Percentiles rank a stretch among this genome's conserved stretches.
Evolutionary conservation across 306 rosid genomes (phyloP).

Genomic region (Pterocarpus macrocarpus): DNA sequence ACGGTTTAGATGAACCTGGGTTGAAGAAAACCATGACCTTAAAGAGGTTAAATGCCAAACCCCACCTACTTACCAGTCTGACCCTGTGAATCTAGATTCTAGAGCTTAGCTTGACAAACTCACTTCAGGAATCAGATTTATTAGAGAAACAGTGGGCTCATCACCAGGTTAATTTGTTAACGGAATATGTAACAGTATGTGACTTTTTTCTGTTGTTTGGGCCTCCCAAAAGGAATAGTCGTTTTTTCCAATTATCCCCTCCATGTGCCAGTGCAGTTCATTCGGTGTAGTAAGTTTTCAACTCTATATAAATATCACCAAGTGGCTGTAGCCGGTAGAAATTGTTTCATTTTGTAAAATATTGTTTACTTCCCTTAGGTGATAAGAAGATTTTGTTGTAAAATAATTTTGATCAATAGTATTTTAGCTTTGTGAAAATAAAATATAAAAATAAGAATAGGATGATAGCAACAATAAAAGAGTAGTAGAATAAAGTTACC

Average conservation of each 20-base stretch:
- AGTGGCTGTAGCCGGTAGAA: no score
- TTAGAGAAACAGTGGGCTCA: slow-evolving; percentile 40
- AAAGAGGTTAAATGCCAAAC: slow-evolving; percentile 30
- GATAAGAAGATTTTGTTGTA: no score
- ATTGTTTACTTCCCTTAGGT: no score
- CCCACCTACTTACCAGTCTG: slow-evolving; percentile 16
- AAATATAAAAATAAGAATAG: no score
- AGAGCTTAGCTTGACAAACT: background rate
- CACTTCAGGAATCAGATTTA: background rate
- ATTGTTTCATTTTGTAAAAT: no score
- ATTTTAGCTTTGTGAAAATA: no score
- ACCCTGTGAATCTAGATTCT: slow-evolving; percentile 4
- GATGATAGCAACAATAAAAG: no score
- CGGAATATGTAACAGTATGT: background rate
- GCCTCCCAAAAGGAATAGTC: slow-evolving; percentile 30
- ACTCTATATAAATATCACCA: background rate
- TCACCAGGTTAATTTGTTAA: slow-evolving; percentile 16
- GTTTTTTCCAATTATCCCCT: slow-evolving; percentile 31
- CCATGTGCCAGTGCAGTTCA: slow-evolving; percentile 10
- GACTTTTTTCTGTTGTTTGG: background rate
- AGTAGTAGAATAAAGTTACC: no score
- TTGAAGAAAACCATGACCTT: background rate
- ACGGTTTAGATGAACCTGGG: no score
- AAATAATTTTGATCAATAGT: no score
- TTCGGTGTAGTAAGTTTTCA: background rate